Percentiles rank a stretch among this genome's conserved stretches.
Conservation (phyloP, 257 asterid species). For the Scutellaria galericulata region DNA sequence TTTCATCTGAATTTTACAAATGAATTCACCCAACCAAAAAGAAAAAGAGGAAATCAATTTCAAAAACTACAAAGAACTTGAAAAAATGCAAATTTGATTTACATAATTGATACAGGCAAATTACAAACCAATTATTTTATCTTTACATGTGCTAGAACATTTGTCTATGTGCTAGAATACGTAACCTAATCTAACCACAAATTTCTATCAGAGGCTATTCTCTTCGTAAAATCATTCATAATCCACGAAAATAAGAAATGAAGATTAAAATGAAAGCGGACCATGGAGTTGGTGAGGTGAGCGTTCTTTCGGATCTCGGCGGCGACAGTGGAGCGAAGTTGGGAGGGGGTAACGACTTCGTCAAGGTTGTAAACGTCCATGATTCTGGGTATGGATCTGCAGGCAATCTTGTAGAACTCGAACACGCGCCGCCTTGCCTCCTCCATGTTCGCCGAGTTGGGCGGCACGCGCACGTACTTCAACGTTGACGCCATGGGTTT, state of each 20-base stretch:
- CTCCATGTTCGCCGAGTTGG: slow-evolving; percentile 68
- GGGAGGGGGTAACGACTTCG: slow-evolving; percentile 71
- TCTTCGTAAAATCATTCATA: not conserved
- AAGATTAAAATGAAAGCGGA: slow-evolving; percentile 24
- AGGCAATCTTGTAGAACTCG: slow-evolving; percentile 81
- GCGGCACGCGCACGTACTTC: slow-evolving; percentile 70
- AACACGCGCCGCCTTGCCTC: slow-evolving; percentile 80
- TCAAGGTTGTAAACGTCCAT: slow-evolving; percentile 77
- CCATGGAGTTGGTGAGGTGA: slow-evolving; percentile 77
- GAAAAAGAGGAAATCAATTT: not conserved
- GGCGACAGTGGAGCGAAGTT: slow-evolving; percentile 74
- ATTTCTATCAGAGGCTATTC: not conserved
- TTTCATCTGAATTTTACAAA: not conserved
- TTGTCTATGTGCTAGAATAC: too few species aligned
- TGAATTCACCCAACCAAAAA: not conserved
- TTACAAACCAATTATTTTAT: too few species aligned
- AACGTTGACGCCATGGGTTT: slow-evolving; percentile 51
- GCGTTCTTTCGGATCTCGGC: slow-evolving; percentile 78
- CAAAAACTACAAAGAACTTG: not conserved
- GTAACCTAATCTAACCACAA: not conserved
- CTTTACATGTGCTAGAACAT: too few species aligned
- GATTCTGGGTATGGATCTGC: slow-evolving; percentile 83
- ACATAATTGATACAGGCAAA: too few species aligned
- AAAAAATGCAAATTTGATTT: slow-evolving; percentile 7
- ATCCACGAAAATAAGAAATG: not conserved